Evolutionary conservation across 768 basidiomycete genomes (phyloP).

Genomic region (Boletus pseudopeckii): DNA sequence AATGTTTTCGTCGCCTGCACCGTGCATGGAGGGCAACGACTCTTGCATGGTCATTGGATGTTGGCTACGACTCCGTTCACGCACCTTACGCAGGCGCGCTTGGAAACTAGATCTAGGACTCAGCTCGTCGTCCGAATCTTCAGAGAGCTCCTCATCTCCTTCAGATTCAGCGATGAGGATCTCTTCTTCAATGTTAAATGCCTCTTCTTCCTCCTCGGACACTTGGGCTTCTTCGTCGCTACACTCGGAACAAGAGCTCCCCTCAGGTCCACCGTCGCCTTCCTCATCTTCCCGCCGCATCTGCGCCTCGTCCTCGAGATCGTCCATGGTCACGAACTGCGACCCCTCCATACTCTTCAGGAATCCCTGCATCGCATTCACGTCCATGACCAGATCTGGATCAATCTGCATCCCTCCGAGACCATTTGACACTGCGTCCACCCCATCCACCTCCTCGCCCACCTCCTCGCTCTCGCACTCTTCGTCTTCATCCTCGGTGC

Average conservation of each 20-base stretch:
- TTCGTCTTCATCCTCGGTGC: slow-evolving; percentile 41
- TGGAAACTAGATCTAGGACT: slow-evolving; percentile 37
- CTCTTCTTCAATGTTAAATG: slow-evolving; percentile 45
- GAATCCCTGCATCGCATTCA: slow-evolving; percentile 52
- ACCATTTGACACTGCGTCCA: slow-evolving; percentile 28
- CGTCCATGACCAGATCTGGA: slow-evolving; percentile 46
- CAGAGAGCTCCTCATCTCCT: slow-evolving; percentile 22
- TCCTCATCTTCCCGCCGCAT: slow-evolving; percentile 51
- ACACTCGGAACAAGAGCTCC: slow-evolving; percentile 27
- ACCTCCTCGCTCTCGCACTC: slow-evolving; percentile 19
- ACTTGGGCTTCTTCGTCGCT: slow-evolving; percentile 23
- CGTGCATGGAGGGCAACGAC: slow-evolving; percentile 33
- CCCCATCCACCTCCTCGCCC: slow-evolving; percentile 19
- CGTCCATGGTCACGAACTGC: slow-evolving; percentile 58
- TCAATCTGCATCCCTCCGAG: slow-evolving; percentile 65
- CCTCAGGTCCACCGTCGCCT: slow-evolving; percentile 22
- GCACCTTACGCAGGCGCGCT: slow-evolving; percentile 33
- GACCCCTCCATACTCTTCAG: slow-evolving; percentile 50
- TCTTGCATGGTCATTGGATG: slow-evolving; percentile 8
- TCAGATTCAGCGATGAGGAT: slow-evolving; percentile 38
- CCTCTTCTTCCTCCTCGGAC: slow-evolving; percentile 38
- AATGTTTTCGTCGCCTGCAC: slow-evolving; percentile 57
- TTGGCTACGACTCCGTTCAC: slow-evolving; percentile 22
- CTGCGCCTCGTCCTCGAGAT: slow-evolving; percentile 53
- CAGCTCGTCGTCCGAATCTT: slow-evolving; percentile 28